A percentile compares a stretch with the other conserved stretches of the same genome.
phyloP scores from a whole-genome alignment of 2,329 filamentous ascomycete species.

The Cladosporium sp. region DNA sequence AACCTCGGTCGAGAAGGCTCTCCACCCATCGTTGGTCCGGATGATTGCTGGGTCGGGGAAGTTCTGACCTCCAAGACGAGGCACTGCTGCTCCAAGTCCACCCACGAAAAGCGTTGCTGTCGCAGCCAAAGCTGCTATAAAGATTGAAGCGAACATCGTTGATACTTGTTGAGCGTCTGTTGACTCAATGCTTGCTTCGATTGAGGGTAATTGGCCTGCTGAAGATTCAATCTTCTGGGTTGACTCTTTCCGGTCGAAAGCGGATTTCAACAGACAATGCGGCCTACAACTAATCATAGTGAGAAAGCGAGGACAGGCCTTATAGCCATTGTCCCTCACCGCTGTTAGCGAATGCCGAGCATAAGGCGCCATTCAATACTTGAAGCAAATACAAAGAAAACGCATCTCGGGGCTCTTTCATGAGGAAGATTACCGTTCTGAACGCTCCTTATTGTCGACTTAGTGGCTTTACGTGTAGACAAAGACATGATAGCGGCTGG shows the following conservation, averaged over 20 bases:
- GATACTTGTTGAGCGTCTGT: background rate
- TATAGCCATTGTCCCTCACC: constrained; percentile 6
- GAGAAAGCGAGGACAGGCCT: background rate
- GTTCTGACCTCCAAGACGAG: constrained; percentile 30
- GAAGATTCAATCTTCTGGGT: background rate
- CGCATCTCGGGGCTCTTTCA: background rate
- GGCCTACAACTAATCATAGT: background rate
- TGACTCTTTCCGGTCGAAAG: background rate
- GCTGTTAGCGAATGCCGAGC: background rate
- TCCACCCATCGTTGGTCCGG: constrained; percentile 46
- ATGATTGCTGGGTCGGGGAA: constrained; percentile 54
- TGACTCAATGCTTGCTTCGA: background rate
- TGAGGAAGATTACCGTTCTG: background rate
- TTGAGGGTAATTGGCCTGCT: background rate
- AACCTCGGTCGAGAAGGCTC: constrained; percentile 47
- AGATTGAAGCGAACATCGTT: background rate
- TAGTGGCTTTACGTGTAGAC: background rate
- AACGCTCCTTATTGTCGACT: constrained; percentile 1
- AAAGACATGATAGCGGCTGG: background rate
- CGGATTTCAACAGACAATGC: background rate
- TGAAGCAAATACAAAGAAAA: constrained; percentile 10
- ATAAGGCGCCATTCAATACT: background rate
- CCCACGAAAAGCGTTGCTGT: background rate
- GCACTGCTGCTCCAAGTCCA: background rate
- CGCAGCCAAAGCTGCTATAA: constrained; percentile 7